Conservation (phyloP, 176 grass and related monocot genomes). For the Cenchrus purpureus region DNA sequence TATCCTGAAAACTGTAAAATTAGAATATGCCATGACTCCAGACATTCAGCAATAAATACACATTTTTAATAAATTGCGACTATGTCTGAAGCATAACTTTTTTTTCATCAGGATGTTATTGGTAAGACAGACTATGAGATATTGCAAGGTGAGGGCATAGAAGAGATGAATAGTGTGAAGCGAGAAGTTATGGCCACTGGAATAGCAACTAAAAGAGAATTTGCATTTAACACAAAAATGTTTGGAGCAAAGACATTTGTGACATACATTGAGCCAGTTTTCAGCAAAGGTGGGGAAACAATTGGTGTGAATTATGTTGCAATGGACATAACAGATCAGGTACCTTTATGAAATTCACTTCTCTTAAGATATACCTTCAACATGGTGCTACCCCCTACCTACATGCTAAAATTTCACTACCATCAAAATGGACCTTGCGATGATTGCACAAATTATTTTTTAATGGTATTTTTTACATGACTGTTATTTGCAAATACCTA, state of each 20-base stretch:
- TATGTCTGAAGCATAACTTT: slow-evolving; percentile 27
- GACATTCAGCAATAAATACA: not conserved
- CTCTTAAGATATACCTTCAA: slow-evolving; percentile 18
- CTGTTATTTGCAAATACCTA: not conserved
- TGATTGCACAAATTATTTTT: slow-evolving; percentile 16
- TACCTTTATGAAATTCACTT: slow-evolving; percentile 40
- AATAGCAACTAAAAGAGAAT: slow-evolving; percentile 78
- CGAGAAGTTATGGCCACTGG: slow-evolving; percentile 69
- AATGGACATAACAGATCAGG: slow-evolving; percentile 93
- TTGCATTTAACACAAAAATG: slow-evolving; percentile 75
- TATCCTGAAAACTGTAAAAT: not conserved
- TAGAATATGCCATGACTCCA: not conserved
- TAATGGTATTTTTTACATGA: not conserved
- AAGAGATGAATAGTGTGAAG: slow-evolving; percentile 88
- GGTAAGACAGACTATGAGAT: slow-evolving; percentile 96
- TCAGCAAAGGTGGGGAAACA: slow-evolving; percentile 68
- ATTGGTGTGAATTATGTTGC: slow-evolving; percentile 96
- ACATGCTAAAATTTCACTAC: slow-evolving; percentile 3
- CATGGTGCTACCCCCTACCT: no score
- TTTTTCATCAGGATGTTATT: slow-evolving; percentile 84
- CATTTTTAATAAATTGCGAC: slow-evolving; percentile 20
- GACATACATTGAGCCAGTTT: slow-evolving; percentile 91
- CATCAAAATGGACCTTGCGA: slow-evolving; percentile 7
- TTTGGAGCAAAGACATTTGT: slow-evolving; percentile 95
- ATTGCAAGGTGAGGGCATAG: slow-evolving; percentile 73